Conservation (phyloP, 108 stramenopile species). For the Chaetoceros muelleri region DNA sequence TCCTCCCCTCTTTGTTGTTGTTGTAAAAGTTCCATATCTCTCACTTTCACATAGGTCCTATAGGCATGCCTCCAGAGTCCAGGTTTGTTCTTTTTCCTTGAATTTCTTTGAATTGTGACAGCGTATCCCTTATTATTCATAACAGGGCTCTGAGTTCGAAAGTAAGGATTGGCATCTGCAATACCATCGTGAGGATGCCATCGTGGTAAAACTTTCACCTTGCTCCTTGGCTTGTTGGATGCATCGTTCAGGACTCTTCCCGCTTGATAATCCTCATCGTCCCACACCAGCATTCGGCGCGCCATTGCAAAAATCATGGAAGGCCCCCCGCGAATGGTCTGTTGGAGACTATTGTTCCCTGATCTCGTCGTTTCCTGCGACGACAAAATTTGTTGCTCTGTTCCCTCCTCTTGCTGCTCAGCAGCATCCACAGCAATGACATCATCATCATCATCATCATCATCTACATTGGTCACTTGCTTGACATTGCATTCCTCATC, state of each 20-base stretch:
- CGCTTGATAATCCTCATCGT: conserved; percentile 22
- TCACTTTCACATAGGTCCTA: conserved; percentile 65
- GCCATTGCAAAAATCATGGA: conserved; percentile 69
- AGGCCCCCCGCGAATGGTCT: conserved; percentile 46
- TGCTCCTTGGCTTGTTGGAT: background rate
- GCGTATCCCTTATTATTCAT: conserved; percentile 77
- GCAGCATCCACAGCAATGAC: too few species aligned
- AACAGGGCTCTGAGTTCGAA: conserved; percentile 50
- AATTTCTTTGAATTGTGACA: conserved; percentile 54
- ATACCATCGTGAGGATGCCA: conserved; percentile 60
- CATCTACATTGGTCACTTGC: too few species aligned
- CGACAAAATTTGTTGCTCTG: too few species aligned
- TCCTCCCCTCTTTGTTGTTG: too few species aligned
- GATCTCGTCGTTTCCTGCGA: too few species aligned
- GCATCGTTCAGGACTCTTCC: conserved; percentile 22
- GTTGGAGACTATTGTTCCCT: background rate
- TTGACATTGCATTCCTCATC: too few species aligned
- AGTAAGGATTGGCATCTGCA: conserved; percentile 54
- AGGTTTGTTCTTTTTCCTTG: conserved; percentile 65
- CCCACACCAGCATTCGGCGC: conserved; percentile 46
- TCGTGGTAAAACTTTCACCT: conserved; percentile 16
- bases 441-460: too few species aligned
- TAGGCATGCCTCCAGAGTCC: conserved; percentile 59
- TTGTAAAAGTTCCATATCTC: conserved; percentile 18
- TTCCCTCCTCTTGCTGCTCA: too few species aligned